phyloP scores from a whole-genome alignment of 225 moss, liverwort and hornwort species.

The Marchantia paleacea region DNA sequence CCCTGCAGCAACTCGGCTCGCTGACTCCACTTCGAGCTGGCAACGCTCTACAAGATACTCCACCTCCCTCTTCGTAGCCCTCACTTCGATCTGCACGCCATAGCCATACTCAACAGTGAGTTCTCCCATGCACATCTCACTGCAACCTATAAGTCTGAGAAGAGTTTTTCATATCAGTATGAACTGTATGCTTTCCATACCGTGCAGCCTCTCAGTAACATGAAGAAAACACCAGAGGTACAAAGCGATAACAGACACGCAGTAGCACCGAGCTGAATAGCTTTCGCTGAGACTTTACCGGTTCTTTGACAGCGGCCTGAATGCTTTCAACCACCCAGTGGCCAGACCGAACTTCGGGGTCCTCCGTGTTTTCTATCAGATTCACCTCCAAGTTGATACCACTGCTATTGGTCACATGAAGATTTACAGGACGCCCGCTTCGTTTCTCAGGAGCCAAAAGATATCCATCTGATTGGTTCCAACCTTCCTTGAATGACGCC shows the following conservation, averaged over 20 bases:
- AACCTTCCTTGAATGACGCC: constrained; percentile 22
- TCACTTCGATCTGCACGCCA: constrained; percentile 70
- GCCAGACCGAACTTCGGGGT: constrained; percentile 60
- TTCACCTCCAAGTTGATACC: constrained; percentile 89
- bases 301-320: constrained; percentile 80
- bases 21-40: constrained; percentile 83
- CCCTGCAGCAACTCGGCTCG: constrained; percentile 89
- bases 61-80: constrained; percentile 83
- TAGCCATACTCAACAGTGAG: background rate
- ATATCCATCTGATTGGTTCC: background rate
- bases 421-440: constrained; percentile 39
- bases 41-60: constrained; percentile 81
- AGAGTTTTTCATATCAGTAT: background rate
- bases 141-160: background rate
- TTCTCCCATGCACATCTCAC: background rate
- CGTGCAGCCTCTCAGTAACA: background rate
- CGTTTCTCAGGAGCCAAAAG: constrained; percentile 4
- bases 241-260: background rate
- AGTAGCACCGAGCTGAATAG: background rate
- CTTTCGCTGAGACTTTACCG: constrained; percentile 43
- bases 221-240: background rate
- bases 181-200: background rate
- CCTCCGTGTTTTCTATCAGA: constrained; percentile 69
- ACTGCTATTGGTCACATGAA: constrained; percentile 70
- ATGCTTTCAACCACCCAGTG: constrained; percentile 91